A percentile compares a stretch with the other conserved stretches of the same genome.
phyloP scores from a whole-genome alignment of 495 filamentous ascomycete genomes.

The Xylaria nigripes region DNA sequence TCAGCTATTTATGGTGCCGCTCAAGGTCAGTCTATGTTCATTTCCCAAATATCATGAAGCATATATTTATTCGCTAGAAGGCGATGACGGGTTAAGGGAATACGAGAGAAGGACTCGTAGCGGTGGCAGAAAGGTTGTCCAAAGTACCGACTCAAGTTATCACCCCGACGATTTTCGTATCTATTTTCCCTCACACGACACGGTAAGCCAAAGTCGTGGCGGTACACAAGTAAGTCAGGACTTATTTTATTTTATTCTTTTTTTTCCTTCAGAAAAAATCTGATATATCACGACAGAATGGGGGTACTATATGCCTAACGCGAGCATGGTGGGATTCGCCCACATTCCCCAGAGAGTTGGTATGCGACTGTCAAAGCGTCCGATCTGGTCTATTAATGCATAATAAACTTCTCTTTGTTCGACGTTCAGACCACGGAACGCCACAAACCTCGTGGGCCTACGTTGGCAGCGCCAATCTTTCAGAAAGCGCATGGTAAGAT shows the following conservation, averaged over 20 bases:
- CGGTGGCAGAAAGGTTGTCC: conserved; percentile 20
- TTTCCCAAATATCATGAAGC: neutral
- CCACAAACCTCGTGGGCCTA: conserved; percentile 60
- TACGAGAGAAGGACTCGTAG: conserved; percentile 39
- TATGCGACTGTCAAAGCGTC: conserved; percentile 67
- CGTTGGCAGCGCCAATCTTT: conserved; percentile 85
- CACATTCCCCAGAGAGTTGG: conserved; percentile 58
- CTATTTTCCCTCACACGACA: conserved; percentile 75
- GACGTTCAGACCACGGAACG: conserved; percentile 25
- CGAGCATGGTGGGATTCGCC: conserved; percentile 55
- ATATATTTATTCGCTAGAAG: conserved; percentile 25
- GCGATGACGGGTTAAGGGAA: conserved; percentile 52
- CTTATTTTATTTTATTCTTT: neutral
- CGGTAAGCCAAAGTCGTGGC: conserved; percentile 55
- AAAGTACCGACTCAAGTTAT: conserved; percentile 20
- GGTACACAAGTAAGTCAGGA: conserved; percentile 37
- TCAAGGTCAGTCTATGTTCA: conserved; percentile 44
- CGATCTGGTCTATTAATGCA: conserved; percentile 72
- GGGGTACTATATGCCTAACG: conserved; percentile 76
- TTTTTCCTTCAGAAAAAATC: neutral
- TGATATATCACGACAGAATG: conserved; percentile 32
- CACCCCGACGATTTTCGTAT: conserved; percentile 54
- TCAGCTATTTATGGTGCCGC: conserved; percentile 65
- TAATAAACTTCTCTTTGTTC: conserved; percentile 72
- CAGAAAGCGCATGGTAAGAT: conserved; percentile 81